phyloP scores from a whole-genome alignment of 2,329 filamentous ascomycete species.

The Fusarium sp. region DNA sequence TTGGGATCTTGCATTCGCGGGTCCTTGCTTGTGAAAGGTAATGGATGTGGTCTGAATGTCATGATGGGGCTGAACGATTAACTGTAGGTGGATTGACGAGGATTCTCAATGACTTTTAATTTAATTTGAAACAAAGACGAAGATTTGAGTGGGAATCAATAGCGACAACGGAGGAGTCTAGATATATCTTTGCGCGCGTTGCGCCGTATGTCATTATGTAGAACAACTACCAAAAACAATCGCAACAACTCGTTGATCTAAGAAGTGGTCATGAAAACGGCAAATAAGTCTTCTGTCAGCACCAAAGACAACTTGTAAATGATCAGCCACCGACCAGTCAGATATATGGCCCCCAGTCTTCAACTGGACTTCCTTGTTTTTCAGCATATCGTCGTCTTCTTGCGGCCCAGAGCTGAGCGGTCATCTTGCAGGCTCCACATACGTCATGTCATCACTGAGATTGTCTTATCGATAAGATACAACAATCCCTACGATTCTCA shows the following conservation, averaged over 20 bases:
- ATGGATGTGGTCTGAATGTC: constrained; percentile 12
- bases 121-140: neutral
- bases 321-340: neutral
- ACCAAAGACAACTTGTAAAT: neutral
- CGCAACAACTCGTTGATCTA: neutral
- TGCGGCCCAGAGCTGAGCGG: neutral
- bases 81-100: too few relatives aligned
- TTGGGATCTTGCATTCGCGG: neutral
- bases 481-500: too few relatives aligned
- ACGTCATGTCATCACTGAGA: too few relatives aligned
- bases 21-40: constrained; percentile 20
- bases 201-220: constrained; percentile 6
- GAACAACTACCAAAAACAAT: neutral
- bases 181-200: too few relatives aligned
- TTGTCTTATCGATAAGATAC: too few relatives aligned
- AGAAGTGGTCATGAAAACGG: neutral
- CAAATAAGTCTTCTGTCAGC: neutral
- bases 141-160: neutral
- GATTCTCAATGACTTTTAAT: too few relatives aligned
- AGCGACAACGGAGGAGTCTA: too few relatives aligned
- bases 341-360: neutral
- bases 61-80: neutral
- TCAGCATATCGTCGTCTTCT: too few relatives aligned
- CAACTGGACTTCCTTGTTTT: constrained; percentile 4
- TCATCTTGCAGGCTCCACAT: too few relatives aligned